These are phyloP conservation scores for Teratosphaeria nubilosa DNA, from an alignment of 2,329 filamentous ascomycete genomes.

Conservation along the genomic window DNA sequence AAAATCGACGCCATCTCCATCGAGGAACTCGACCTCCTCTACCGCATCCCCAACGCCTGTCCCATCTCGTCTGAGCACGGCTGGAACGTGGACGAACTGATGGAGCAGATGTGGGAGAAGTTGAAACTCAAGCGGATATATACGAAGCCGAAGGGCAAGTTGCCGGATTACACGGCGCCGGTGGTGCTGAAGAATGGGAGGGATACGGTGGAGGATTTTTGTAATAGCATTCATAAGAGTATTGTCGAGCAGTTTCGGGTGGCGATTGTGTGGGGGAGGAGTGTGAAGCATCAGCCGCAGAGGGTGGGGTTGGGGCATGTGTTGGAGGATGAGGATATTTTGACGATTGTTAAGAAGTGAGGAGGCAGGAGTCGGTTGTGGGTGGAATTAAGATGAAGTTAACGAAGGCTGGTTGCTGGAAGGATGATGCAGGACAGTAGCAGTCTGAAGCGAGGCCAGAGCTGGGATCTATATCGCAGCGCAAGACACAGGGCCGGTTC, in stretches of 20 bases:
- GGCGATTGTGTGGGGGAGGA: conserved; percentile 93
- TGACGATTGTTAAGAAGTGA: conserved; percentile 26
- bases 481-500: too few relatives aligned
- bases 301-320: conserved; percentile 85
- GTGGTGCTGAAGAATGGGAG: conserved; percentile 76
- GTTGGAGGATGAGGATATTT: conserved; percentile 93
- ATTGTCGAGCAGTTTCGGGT: conserved; percentile 94
- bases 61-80: conserved; percentile 92
- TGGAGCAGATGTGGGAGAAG: conserved; percentile 99
- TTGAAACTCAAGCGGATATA: conserved; percentile 85
- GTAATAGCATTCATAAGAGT: conserved; percentile 91
- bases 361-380: too few relatives aligned
- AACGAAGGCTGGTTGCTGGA: too few relatives aligned
- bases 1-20: conserved; percentile 98
- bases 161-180: conserved; percentile 83
- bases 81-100: conserved; percentile 94
- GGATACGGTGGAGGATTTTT: conserved; percentile 95
- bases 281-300: conserved; percentile 97
- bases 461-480: too few relatives aligned
- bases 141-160: conserved; percentile 92
- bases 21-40: conserved; percentile 90
- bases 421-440: too few relatives aligned
- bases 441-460: too few relatives aligned
- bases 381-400: too few relatives aligned
- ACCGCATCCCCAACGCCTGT: conserved; percentile 92